Base-by-base conservation (phyloP, 257 asterid genomes). In the Nicotiana tabacum region DNA sequence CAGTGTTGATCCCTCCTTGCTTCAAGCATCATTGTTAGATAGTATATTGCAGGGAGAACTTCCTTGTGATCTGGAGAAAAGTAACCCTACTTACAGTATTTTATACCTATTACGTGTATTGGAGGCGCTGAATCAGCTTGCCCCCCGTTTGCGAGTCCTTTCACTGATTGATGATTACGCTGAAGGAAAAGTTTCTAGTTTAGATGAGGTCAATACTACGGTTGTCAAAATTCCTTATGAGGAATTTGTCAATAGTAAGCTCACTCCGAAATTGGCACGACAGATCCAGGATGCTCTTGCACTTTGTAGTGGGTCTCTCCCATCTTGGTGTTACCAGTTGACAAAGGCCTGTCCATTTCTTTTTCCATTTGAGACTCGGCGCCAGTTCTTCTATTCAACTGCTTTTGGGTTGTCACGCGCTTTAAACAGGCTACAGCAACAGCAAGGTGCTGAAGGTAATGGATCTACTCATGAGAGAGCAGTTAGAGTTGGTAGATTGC, bases 271-370 rank as follows among this genome's bases (percentile, higher is more conserved):
- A 84, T 86, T 96, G 85, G 94, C 97, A 39, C 88, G 99, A 82
- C 98, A 96, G 89, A 92, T 94, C 82, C 98, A 94, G 91, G 98
- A 94, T 84, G 98, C 97, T 35, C 97, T 96, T 82, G 99, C 99
- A 46, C 97, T 96, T 58, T 96, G 97, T 88, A 92, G 98, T 57
- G 99, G 98, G 57, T 90, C 97, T 77, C 97, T 94, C 82, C 99
- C 99, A 57, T 90, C 98, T 46, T 96, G 99, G 99, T 96, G 99
- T 89, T 93, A 90, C 89, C 99, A 96, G 88, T 87, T 96, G 86
- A 94, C 98, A 17, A 96, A 92, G 88, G 92, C 99, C 43, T 96
- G 99, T 82, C 98, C 99, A 2, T 96, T 96, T 87, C 85, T 96
- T 88, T 96, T 96, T 83, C 98, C 99, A 33, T 96, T 96, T 87